phyloP scores from a whole-genome alignment of 2,329 filamentous ascomycete genomes.

The Penicillium freii region DNA sequence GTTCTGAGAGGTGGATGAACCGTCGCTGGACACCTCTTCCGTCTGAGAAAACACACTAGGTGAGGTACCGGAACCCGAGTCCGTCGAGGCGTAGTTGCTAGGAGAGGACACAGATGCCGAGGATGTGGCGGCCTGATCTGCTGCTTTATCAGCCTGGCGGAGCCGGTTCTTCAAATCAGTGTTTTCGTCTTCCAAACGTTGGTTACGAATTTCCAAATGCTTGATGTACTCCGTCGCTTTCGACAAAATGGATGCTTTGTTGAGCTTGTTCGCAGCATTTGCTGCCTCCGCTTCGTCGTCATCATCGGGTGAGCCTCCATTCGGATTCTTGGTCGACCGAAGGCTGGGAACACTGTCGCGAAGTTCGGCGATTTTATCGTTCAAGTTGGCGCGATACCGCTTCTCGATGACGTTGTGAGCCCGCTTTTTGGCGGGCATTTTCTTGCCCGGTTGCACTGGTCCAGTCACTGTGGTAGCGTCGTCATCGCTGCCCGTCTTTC shows the following conservation, averaged over 20 bases:
- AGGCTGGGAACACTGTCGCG: conserved; percentile 89
- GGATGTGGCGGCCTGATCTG: conserved; percentile 42
- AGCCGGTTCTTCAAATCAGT: conserved; percentile 73
- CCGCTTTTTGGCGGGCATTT: conserved; percentile 77
- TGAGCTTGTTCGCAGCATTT: conserved; percentile 86
- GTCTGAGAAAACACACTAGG: conserved; percentile 43
- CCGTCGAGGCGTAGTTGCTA: conserved; percentile 39
- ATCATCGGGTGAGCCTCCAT: conserved; percentile 52
- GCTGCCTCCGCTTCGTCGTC: conserved; percentile 78
- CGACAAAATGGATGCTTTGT: conserved; percentile 94
- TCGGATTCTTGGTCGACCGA: conserved; percentile 66
- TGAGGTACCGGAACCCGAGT: conserved; percentile 37
- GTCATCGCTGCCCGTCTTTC: conserved; percentile 65
- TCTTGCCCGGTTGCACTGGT: conserved; percentile 40
- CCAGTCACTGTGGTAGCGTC: conserved; percentile 33
- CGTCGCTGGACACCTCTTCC: conserved; percentile 37
- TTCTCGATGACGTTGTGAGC: conserved; percentile 99
- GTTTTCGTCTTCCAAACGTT: conserved; percentile 78
- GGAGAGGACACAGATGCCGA: conserved; percentile 42
- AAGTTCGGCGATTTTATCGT: conserved; percentile 92
- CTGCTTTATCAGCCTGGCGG: conserved; percentile 69
- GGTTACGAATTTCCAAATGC: conserved; percentile 88
- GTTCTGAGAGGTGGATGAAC: conserved; percentile 30
- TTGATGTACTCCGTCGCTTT: conserved; percentile 97
- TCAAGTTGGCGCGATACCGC: conserved; percentile 90